Base-by-base conservation (phyloP, 2,329 filamentous ascomycete species). In the Trichoderma atrobrunneum region DNA sequence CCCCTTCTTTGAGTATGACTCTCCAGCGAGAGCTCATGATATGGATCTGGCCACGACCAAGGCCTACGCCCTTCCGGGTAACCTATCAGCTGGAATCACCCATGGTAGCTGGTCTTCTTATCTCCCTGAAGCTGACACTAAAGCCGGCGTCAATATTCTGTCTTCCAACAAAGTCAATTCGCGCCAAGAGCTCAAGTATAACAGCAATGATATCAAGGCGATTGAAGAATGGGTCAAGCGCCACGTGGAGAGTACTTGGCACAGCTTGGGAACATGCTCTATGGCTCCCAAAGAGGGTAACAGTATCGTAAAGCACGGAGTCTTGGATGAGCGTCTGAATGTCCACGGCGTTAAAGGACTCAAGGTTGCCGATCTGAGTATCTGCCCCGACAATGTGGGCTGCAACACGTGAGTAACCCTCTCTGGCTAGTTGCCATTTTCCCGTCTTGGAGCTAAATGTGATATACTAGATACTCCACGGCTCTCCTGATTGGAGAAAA, bases 171-270 rank as follows among this genome's bases (percentile, higher is more conserved):
- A 51, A 39, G 66, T 51, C 5, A n/a, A 69, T 32, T 51, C 56
- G 5, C 66, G 66, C 28, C n/a, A 61, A 61, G 66, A 69, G n/a
- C 66, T 69, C 39, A 69, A 69, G 21, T 69, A 69, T 51, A 51
- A 36, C 36, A 14, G 24, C 5, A 51, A 30, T 18, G 76, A 80
- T 28, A 73, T 81, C 1, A 72, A 74, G 48, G 80, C 85, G 70
- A 82, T 89, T 59, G 83, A 85, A 74, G 74, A 84, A 34, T 84
- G 77, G 76, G 24, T 84, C 16, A 78, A 83, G 0, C 75, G 80
- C 59, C 80, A 79, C 8, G 76, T 84, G 7, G 75, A 73, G 3
- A 84, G 81, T 1, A 81, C 82, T 1, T 85, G 82, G 82, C 83
- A 85, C 73, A 80, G 80, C 11, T 75, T 84, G 32, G 83, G 83